Evolutionary conservation across 257 asterid genomes (phyloP), one percentile per base, ranked within the genome.

Genomic region (Nicotiana attenuata): DNA sequence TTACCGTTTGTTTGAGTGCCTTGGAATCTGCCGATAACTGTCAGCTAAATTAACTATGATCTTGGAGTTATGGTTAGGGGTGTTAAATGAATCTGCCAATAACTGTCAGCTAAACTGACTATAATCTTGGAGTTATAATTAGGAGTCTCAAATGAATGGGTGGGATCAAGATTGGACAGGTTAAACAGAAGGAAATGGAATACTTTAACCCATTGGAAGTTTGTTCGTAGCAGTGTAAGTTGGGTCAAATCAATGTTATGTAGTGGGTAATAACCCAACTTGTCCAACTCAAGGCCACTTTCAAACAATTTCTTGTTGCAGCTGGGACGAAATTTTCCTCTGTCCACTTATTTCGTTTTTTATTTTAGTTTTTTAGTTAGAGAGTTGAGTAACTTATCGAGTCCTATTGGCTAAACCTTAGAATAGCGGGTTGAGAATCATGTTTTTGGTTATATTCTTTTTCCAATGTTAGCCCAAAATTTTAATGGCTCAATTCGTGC

Each of bases 111-210:
- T 47, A 75, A 24, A 50, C 19, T 75, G n/a, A 24, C 63, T 75
- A 11, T 15, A 75, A 26, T 75, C 45, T 75, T 24, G 80, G 63
- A 75, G 60, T 75, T 75, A 15, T 50, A 75, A 24, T 50, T 15
- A 71, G 4, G 20, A 33, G 60, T 22, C 60, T 71, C 24, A 22
- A 45, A 7, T 71, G 63, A 75, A 7, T n/a, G 17, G 59, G 22
- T 50, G 50, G 8, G 63, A 50, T 75, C 79, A 50, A 75, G 61
- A 75, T 75, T 75, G 79, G 45, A 15, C 79, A 47, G 24, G 61
- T 47, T 73, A 47, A 73, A 47, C 41, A 47, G 61, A 47, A 47
- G 79, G 24, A 22, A 71, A 20, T 57, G 59, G 15, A 22, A 45
- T 71, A 71, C 20, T 31, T 13, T 71, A 41, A 71, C 60, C 60